Base-by-base conservation (phyloP, 208 protist genomes). In the Leishmania tarentolae region DNA sequence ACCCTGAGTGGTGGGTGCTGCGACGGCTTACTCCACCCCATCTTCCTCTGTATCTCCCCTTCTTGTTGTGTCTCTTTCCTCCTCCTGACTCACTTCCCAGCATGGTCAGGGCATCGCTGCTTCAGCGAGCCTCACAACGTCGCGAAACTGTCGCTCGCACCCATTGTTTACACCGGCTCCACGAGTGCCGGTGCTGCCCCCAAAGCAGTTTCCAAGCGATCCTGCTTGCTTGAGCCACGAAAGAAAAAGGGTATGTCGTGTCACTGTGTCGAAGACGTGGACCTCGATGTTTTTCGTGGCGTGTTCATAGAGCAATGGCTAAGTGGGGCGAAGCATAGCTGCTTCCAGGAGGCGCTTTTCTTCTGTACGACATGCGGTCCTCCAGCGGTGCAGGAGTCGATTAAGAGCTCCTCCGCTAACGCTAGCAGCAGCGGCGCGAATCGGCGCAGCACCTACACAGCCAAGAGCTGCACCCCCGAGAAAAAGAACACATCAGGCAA, bases 251-350 rank as follows among this genome's bases (percentile, higher is more conserved):
- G 73, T 61, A 75, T 77, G 74, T 46, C 79, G 24, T 93, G 90
- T 63, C 77, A 73, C 75, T 93, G 87, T 66, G 78, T 91, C 8
- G 69, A 84, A 42, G 81, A 89, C 4, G 87, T 89, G 6, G 84
- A 90, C 47, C 66, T 90, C 13, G 79, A 87, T 35, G 79, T 93
- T 19, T 93, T 91, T 69, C 63, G 83, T 50, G 90, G 90, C 21
- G 81, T 88, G 35, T 91, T 91, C 72, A 79, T 80, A 3, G 81
- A 88, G 52, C 85, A 91, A 47, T 90, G 87, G 85, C 84, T 93
- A 1, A 83, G 81, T 28, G 87, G 90, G 0, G 65, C 75, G 68
- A 74, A 76, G 46, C 78, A 82, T 40, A 61, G 81, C 35, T 76
- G 47, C 37, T 88, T 74, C 42, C 77, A 87, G 71, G 86, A 88